Evolutionary conservation across 352 stramenopile species (phyloP), one percentile per base, ranked within the genome.

Genomic region (Pythium pectinolyticum): DNA sequence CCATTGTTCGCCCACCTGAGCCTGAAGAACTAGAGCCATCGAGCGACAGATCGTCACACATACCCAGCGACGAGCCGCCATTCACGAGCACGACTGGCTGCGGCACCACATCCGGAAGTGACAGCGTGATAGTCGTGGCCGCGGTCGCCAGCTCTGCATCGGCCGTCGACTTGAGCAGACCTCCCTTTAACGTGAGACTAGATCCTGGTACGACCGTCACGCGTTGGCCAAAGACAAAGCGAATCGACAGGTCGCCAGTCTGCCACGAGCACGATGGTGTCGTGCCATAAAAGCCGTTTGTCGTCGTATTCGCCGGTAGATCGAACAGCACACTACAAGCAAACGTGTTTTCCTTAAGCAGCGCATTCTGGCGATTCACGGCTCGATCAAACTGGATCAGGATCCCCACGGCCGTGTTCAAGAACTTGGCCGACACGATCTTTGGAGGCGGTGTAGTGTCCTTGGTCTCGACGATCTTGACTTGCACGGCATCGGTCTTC

Each of bases 401-500:
- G 0, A 89, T 25, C 0, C 75, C 74, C 2, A 76, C 69, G 7
- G 67, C 80, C 4, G 76, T 85, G 14, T 82, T 77, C 11, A 83
- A 8, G 58, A 89, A 87, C 56, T 80, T 84, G 6, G 61, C 78
- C 5, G 75, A 74, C 6, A 79, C 49, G 3, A 89, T 62, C 37
- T 81, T 86, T 2, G 80, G 80, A 45, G 80, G 74, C 3, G 80
- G 78, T 19, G 78, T 86, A 17, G 69, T 75, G 28, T 89, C 80
- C 41, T 79, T 84, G 2, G 78, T 87, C 45, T 89, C 78, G 0
- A 85, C 74, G 20, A 89, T 83, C 40, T 69, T 82, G 15, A 89
- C 80, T 31, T 47, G 71, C 12, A 84, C 32, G 11, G 59, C 37
- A 0, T 34, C 30, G 10, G 82, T 66, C 19, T 66, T 60, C 30